Conservation (phyloP, 805 yeast genomes). For the Saturnispora sekii region DNA sequence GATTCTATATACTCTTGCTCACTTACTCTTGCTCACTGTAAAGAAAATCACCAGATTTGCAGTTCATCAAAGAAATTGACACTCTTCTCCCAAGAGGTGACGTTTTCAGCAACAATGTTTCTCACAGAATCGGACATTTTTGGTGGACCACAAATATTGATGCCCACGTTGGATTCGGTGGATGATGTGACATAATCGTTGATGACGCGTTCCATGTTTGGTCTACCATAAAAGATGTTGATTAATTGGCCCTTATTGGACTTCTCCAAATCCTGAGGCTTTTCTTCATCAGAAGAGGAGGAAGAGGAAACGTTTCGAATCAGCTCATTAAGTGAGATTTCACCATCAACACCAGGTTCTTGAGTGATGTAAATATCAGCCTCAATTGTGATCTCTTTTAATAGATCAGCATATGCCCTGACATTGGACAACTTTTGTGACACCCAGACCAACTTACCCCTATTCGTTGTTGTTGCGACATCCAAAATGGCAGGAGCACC, state of each 20-base stretch:
- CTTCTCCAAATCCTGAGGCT: background rate
- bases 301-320: background rate
- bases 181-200: constrained; percentile 25
- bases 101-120: constrained; percentile 32
- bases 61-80: constrained; percentile 70
- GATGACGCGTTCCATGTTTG: constrained; percentile 26
- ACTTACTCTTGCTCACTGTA: too few species aligned
- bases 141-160: constrained; percentile 40
- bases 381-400: constrained; percentile 22
- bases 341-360: constrained; percentile 11
- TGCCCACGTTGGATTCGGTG: constrained; percentile 30
- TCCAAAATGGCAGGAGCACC: constrained; percentile 55
- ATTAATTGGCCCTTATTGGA: background rate
- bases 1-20: too few species aligned
- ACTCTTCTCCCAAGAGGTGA: constrained; percentile 33
- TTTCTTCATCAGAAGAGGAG: background rate
- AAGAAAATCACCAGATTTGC: constrained; percentile 48
- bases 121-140: constrained; percentile 43
- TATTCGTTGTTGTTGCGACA: constrained; percentile 26
- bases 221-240: constrained; percentile 26
- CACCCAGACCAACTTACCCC: constrained; percentile 49
- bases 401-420: constrained; percentile 28
- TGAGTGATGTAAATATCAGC: constrained; percentile 32
- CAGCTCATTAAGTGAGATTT: background rate
- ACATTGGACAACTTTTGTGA: constrained; percentile 40